These are phyloP conservation scores for Conoideocrella luteorostrata DNA, from an alignment of 2,329 filamentous ascomycete genomes.

Conservation along the genomic window DNA sequence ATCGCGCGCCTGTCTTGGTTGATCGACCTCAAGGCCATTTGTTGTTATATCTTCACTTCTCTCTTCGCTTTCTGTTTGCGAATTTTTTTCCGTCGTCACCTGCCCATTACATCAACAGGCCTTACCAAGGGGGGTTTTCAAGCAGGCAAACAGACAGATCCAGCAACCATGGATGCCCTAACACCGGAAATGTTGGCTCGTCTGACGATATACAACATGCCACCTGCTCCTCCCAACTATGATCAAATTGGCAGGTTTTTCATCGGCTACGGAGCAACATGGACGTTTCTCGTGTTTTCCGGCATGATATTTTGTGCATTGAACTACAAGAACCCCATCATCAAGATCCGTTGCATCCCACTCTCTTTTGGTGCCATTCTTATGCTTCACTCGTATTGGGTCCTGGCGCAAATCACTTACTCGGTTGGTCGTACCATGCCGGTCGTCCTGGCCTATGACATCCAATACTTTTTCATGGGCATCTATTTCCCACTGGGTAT, in stretches of 20 bases:
- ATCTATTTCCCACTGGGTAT: slow-evolving; percentile 58
- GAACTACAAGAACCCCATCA: slow-evolving; percentile 27
- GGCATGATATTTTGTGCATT: slow-evolving; percentile 28
- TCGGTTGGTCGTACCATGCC: slow-evolving; percentile 35
- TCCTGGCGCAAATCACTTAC: slow-evolving; percentile 36
- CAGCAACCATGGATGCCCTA: background rate
- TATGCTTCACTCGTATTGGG: slow-evolving; percentile 32
- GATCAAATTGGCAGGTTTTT: slow-evolving; percentile 24
- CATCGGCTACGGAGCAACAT: slow-evolving; percentile 19
- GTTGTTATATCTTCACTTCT: background rate
- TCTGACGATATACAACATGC: slow-evolving; percentile 11
- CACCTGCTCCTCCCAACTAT: slow-evolving; percentile 17
- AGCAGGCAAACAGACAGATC: background rate
- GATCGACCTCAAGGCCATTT: too few relatives aligned
- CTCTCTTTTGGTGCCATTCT: slow-evolving; percentile 30
- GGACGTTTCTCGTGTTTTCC: slow-evolving; percentile 23
- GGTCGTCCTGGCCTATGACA: slow-evolving; percentile 34
- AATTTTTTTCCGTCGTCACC: too few relatives aligned
- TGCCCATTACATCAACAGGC: too few relatives aligned
- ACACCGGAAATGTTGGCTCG: background rate
- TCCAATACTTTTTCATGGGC: slow-evolving; percentile 60
- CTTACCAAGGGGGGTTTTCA: too few relatives aligned
- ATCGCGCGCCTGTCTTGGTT: too few relatives aligned
- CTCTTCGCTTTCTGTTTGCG: background rate
- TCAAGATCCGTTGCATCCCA: slow-evolving; percentile 32